These are phyloP conservation scores for Ajuga reptans DNA, from an alignment of 305 asterid genomes.

Conservation along the genomic window DNA sequence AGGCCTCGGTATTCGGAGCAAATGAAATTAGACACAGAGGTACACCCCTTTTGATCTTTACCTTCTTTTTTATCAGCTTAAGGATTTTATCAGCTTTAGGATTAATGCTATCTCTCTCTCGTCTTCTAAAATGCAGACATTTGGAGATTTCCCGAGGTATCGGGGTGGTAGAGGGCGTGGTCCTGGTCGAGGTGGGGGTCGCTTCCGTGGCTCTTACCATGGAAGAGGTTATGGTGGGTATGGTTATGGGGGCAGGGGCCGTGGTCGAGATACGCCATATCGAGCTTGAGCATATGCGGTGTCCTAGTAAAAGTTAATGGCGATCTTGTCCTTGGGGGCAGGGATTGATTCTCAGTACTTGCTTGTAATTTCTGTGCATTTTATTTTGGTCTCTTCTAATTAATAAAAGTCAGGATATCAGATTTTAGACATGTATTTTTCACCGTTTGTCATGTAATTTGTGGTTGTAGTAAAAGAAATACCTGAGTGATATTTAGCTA, in stretches of 20 bases:
- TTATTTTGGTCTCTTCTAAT: not conserved
- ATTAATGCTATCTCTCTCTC: no score
- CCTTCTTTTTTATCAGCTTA: not conserved
- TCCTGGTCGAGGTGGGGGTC: slow-evolving; percentile 67
- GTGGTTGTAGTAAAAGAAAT: not conserved
- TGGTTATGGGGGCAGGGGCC: slow-evolving; percentile 51
- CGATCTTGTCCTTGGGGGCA: slow-evolving; percentile 25
- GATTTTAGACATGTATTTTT: not conserved
- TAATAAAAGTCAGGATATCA: slow-evolving; percentile 7
- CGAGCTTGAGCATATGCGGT: slow-evolving; percentile 14
- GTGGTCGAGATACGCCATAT: slow-evolving; percentile 43
- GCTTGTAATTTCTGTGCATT: slow-evolving; percentile 17
- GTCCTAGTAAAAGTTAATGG: slow-evolving; percentile 21
- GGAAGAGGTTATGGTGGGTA: slow-evolving; percentile 52
- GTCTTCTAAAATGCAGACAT: slow-evolving; percentile 43
- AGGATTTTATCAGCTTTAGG: not conserved
- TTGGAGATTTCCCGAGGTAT: slow-evolving; percentile 76
- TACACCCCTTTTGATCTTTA: slow-evolving; percentile 19
- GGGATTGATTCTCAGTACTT: slow-evolving; percentile 27
- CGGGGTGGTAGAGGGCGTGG: slow-evolving; percentile 80
- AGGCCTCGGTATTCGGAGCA: slow-evolving; percentile 90
- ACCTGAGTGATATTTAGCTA: not conserved
- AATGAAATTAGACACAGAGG: slow-evolving; percentile 90
- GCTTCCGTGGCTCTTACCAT: slow-evolving; percentile 56
- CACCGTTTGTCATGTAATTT: not conserved